Percentiles rank a stretch among this genome's conserved stretches.
These are phyloP conservation scores for Saccharomyces mikatae DNA, from an alignment of 805 yeast species.

Conservation along the genomic window DNA sequence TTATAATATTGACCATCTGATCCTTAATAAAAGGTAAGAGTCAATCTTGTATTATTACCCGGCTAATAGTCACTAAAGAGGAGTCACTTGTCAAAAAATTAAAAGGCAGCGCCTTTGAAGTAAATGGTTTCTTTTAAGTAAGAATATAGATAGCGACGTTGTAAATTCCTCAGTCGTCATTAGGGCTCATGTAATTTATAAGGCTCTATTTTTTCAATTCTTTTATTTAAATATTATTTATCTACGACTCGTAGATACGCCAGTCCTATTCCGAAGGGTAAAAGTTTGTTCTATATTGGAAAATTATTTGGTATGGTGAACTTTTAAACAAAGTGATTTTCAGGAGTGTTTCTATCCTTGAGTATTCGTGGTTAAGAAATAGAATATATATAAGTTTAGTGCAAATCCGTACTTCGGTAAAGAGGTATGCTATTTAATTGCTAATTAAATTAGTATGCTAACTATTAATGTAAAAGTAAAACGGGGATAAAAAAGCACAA, in stretches of 20 bases:
- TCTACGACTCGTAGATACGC: not conserved
- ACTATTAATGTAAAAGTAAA: no score
- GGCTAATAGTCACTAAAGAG: not conserved
- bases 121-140: no score
- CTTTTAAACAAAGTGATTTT: no score
- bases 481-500: no score
- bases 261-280: not conserved
- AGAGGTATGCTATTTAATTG: no score
- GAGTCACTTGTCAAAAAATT: not conserved
- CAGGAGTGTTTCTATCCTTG: no score
- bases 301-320: no score
- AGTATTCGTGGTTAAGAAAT: no score
- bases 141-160: not conserved
- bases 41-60: not conserved
- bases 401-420: no score
- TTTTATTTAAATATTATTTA: no score
- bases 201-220: no score
- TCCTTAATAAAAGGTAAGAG: not conserved
- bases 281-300: not conserved
- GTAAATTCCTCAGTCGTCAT: not conserved
- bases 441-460: not conserved
- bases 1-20: not conserved
- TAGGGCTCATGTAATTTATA: not conserved
- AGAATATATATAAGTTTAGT: no score
- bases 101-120: not conserved